These are phyloP conservation scores for Vigna mungo DNA, from an alignment of 306 rosid species.

Conservation along the genomic window DNA sequence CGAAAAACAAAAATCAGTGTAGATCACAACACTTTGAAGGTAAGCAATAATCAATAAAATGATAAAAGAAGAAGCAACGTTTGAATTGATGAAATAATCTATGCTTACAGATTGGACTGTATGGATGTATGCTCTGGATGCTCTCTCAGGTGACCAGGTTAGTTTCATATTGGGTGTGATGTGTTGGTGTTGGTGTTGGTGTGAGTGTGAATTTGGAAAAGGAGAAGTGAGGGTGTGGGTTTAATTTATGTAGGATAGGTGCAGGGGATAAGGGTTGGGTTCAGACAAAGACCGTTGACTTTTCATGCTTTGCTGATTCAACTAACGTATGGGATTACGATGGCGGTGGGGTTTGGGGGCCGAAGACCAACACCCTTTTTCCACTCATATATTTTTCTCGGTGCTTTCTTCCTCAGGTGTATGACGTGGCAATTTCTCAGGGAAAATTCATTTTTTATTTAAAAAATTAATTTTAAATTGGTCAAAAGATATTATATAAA, in stretches of 20 bases:
- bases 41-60: not conserved
- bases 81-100: not conserved
- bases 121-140: conserved; percentile 84
- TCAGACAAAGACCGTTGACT: conserved; percentile 63
- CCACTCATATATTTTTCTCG: conserved; percentile 5
- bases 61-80: not conserved
- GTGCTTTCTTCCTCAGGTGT: conserved; percentile 22
- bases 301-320: conserved; percentile 30
- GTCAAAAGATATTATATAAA: too few relatives aligned
- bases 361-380: not conserved
- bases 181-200: conserved; percentile 16
- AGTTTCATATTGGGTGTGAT: conserved; percentile 69
- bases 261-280: not conserved
- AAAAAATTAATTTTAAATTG: too few relatives aligned
- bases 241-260: not conserved
- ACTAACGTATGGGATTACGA: conserved; percentile 54
- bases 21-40: not conserved
- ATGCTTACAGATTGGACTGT: conserved; percentile 79
- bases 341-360: conserved; percentile 23
- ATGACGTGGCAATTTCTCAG: not conserved
- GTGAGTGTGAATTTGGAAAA: conserved; percentile 5
- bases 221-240: not conserved
- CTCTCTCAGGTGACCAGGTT: conserved; percentile 91
- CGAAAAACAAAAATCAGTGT: not conserved
- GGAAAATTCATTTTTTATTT: too few relatives aligned